Conservation (phyloP, 1,284 basidiomycete genomes). For the Xerocomus tenax region DNA sequence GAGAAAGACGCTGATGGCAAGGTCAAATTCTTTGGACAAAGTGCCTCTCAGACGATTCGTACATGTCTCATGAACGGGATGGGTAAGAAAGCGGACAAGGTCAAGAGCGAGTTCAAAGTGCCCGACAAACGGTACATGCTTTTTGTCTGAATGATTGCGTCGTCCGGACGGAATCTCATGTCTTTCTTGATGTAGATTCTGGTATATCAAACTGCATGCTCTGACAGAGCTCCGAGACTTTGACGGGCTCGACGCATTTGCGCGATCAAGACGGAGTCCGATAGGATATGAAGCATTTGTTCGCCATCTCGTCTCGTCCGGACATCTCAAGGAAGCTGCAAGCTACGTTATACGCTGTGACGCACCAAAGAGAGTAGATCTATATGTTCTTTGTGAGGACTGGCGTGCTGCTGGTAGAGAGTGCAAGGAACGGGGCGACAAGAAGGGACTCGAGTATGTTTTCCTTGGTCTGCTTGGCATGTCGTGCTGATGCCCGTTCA, state of each 20-base stretch:
- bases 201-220: constrained; percentile 84
- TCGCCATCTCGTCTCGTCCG: constrained; percentile 64
- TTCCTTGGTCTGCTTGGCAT: not conserved
- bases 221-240: constrained; percentile 74
- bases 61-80: constrained; percentile 70
- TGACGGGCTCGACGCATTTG: constrained; percentile 74
- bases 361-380: constrained; percentile 68
- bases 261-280: constrained; percentile 80
- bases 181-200: constrained; percentile 55
- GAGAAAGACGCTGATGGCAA: constrained; percentile 80
- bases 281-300: constrained; percentile 96
- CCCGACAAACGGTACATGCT: constrained; percentile 71
- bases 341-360: constrained; percentile 77
- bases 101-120: constrained; percentile 82
- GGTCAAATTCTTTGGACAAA: constrained; percentile 68
- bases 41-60: constrained; percentile 76
- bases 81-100: constrained; percentile 77
- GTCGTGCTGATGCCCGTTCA: constrained; percentile 26
- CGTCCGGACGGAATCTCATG: constrained; percentile 2
- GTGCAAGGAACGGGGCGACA: constrained; percentile 80
- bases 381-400: constrained; percentile 82
- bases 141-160: not conserved
- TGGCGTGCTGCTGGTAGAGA: constrained; percentile 82
- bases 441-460: constrained; percentile 71
- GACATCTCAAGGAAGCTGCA: constrained; percentile 65